phyloP scores from a whole-genome alignment of 257 asterid species.

The Forsythia suspensa region DNA sequence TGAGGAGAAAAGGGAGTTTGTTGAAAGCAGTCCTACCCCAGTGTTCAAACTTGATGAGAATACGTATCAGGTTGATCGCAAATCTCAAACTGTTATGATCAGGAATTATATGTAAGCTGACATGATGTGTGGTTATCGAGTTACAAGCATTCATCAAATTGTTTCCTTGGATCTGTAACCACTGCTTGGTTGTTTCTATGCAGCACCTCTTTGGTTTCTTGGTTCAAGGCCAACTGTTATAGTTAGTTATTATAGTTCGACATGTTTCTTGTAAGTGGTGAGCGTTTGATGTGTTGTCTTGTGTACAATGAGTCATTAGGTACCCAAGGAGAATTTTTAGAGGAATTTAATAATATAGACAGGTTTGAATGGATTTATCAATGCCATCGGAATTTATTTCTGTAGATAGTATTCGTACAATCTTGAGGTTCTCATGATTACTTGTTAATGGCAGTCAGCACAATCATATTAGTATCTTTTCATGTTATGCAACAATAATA shows the following conservation, averaged over 20 bases:
- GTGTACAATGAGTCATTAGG: not conserved
- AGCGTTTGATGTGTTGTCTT: not conserved
- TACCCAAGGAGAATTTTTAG: not conserved
- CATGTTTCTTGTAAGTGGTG: not conserved
- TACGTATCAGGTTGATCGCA: slow-evolving; percentile 60
- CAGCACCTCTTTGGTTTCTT: not conserved
- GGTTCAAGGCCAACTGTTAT: not conserved
- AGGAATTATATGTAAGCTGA: slow-evolving; percentile 3
- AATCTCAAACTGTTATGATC: slow-evolving; percentile 13
- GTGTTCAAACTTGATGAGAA: slow-evolving; percentile 72
- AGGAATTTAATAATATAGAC: not conserved
- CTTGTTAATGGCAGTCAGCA: not conserved
- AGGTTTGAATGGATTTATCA: not conserved
- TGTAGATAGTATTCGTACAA: not conserved
- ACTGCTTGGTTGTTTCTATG: not conserved
- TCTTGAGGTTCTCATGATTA: not conserved
- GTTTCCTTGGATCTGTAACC: not conserved
- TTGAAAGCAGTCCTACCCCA: slow-evolving; percentile 94
- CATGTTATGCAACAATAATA: not conserved
- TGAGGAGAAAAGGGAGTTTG: slow-evolving; percentile 62
- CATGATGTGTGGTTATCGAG: not conserved
- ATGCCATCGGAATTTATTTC: not conserved
- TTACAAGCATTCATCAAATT: slow-evolving; percentile 1
- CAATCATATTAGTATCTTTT: not conserved
- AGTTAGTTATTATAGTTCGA: not conserved